Percentiles rank a stretch among this genome's conserved stretches.
These are phyloP conservation scores for Curvularia spicifera DNA, from an alignment of 2,329 filamentous ascomycete species.

Conservation along the genomic window DNA sequence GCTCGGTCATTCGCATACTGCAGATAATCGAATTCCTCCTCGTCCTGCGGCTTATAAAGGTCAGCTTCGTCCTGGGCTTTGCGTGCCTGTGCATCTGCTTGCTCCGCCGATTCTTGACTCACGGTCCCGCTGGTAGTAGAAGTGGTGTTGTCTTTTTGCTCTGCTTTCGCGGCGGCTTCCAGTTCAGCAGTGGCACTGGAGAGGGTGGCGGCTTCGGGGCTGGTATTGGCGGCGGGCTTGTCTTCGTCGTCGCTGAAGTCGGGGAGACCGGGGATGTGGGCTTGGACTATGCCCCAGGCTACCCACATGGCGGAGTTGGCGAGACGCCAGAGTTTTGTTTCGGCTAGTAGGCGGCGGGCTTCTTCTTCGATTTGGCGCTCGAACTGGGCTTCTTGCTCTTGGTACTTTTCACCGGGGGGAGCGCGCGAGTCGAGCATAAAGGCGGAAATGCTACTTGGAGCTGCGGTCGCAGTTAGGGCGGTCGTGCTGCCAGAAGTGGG, in stretches of 20 bases:
- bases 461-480: conserved; percentile 41
- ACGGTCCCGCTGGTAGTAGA: conserved; percentile 29
- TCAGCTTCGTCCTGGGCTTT: conserved; percentile 34
- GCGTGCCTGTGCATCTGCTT: conserved; percentile 34
- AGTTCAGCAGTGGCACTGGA: conserved; percentile 37
- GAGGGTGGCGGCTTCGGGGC: conserved; percentile 34
- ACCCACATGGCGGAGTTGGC: conserved; percentile 92
- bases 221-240: conserved; percentile 15
- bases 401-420: conserved; percentile 43
- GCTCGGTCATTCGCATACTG: conserved; percentile 89
- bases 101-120: conserved; percentile 32
- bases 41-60: conserved; percentile 59
- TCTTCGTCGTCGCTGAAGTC: conserved; percentile 48
- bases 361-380: conserved; percentile 68
- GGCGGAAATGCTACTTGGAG: conserved; percentile 54
- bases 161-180: conserved; percentile 25
- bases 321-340: conserved; percentile 83
- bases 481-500: conserved; percentile 44
- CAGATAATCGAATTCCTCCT: conserved; percentile 87
- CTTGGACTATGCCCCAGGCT: conserved; percentile 95
- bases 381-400: conserved; percentile 58
- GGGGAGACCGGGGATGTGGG: conserved; percentile 78
- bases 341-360: conserved; percentile 73
- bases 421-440: conserved; percentile 77
- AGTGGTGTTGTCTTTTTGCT: conserved; percentile 19